phyloP scores from a whole-genome alignment of 2,329 filamentous ascomycete genomes.

The Diaporthe batatas region DNA sequence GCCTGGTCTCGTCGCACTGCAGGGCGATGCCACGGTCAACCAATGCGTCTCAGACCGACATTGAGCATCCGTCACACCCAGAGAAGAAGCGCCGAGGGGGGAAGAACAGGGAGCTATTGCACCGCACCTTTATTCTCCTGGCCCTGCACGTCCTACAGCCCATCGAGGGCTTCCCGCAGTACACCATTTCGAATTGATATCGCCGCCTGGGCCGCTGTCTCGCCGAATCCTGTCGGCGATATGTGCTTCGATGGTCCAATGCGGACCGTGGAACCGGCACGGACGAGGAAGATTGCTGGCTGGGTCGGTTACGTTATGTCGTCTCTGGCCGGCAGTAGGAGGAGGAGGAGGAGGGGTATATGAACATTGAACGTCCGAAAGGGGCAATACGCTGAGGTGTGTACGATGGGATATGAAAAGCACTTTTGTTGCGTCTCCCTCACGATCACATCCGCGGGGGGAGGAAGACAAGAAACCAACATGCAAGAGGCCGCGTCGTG shows the following conservation, averaged over 20 bases:
- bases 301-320: neutral
- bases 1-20: conserved; percentile 77
- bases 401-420: neutral
- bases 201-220: neutral
- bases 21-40: neutral
- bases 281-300: neutral
- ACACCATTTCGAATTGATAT: conserved; percentile 65
- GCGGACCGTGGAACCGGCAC: neutral
- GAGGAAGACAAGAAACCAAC: neutral
- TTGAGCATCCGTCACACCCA: neutral
- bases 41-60: conserved; percentile 37
- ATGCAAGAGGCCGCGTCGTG: neutral
- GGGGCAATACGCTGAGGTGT: neutral
- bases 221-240: neutral
- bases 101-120: neutral
- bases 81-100: neutral
- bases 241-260: neutral
- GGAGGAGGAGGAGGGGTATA: neutral
- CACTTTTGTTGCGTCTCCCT: neutral
- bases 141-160: conserved; percentile 82
- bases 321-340: conserved; percentile 8
- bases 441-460: neutral
- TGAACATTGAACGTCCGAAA: no score
- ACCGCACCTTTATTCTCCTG: conserved; percentile 77
- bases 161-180: conserved; percentile 74